A percentile compares a stretch with the other conserved stretches of the same genome.
phyloP scores from a whole-genome alignment of 768 basidiomycete species.

The Leccinum broughii region DNA sequence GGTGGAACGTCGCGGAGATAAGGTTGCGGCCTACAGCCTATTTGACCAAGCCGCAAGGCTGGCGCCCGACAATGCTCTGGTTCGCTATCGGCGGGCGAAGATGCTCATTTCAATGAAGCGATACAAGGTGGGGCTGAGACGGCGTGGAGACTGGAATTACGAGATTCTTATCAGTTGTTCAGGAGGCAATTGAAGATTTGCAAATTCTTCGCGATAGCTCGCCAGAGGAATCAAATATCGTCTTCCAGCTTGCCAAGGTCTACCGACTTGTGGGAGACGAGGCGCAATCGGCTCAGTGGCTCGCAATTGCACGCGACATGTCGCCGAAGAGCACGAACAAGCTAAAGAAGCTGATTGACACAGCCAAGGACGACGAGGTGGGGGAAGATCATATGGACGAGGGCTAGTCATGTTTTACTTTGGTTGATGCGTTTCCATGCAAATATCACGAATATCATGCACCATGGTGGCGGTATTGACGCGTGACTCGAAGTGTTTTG shows the following conservation, averaged over 20 bases:
- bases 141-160: constrained; percentile 24
- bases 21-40: constrained; percentile 69
- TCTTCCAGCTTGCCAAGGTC: constrained; percentile 92
- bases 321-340: constrained; percentile 88
- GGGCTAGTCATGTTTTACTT: constrained; percentile 33
- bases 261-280: constrained; percentile 82
- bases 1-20: constrained; percentile 82
- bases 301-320: constrained; percentile 90
- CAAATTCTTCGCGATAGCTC: constrained; percentile 77
- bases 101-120: constrained; percentile 82
- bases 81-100: constrained; percentile 91
- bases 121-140: constrained; percentile 62
- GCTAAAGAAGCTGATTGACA: constrained; percentile 77
- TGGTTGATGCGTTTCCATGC: constrained; percentile 4
- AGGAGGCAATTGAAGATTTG: constrained; percentile 83
- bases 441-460: not conserved
- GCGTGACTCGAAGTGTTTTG: constrained; percentile 29
- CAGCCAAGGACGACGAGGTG: constrained; percentile 57
- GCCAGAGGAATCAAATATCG: constrained; percentile 95
- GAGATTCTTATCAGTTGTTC: constrained; percentile 25
- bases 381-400: constrained; percentile 75
- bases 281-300: constrained; percentile 76
- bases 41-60: constrained; percentile 81
- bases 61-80: constrained; percentile 87
- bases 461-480: constrained; percentile 22